Evolutionary conservation across 345 rosid species (phyloP).

Genomic region (Hevea brasiliensis): DNA sequence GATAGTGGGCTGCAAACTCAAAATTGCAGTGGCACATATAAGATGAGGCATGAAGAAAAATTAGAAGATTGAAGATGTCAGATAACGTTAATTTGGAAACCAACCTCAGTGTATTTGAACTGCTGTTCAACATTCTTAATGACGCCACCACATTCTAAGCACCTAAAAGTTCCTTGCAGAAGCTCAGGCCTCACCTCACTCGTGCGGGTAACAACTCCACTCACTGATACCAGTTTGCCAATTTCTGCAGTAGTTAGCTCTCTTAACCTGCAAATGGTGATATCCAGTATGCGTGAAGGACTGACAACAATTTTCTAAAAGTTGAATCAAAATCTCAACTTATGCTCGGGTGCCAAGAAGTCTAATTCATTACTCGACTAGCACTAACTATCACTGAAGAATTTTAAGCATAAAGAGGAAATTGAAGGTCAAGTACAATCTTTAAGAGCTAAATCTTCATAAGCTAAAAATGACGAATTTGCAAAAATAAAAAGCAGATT

Average conservation of each 20-base stretch:
- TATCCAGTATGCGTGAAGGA: background rate
- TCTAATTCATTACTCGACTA: background rate
- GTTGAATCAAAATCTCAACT: background rate
- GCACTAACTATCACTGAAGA: background rate
- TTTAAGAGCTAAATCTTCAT: too few species aligned
- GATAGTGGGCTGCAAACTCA: constrained; percentile 66
- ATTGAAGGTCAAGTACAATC: background rate
- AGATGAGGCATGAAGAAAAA: background rate
- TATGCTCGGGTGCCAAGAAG: background rate
- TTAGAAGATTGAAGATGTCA: background rate
- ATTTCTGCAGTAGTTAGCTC: constrained; percentile 83
- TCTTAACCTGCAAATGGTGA: constrained; percentile 47
- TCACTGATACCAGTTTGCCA: constrained; percentile 83
- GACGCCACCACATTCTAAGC: constrained; percentile 77
- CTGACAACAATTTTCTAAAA: background rate
- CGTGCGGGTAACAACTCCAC: constrained; percentile 92
- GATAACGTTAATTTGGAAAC: background rate
- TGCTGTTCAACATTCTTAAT: constrained; percentile 90
- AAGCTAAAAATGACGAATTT: background rate
- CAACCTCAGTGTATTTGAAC: constrained; percentile 91
- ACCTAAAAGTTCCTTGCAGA: constrained; percentile 81
- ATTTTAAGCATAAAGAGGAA: background rate
- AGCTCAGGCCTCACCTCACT: constrained; percentile 98
- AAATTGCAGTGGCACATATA: background rate
- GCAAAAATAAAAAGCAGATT: background rate